Evolutionary conservation across 1,284 basidiomycete species (phyloP).

Genomic region (Sanguinoderma infundibulare): DNA sequence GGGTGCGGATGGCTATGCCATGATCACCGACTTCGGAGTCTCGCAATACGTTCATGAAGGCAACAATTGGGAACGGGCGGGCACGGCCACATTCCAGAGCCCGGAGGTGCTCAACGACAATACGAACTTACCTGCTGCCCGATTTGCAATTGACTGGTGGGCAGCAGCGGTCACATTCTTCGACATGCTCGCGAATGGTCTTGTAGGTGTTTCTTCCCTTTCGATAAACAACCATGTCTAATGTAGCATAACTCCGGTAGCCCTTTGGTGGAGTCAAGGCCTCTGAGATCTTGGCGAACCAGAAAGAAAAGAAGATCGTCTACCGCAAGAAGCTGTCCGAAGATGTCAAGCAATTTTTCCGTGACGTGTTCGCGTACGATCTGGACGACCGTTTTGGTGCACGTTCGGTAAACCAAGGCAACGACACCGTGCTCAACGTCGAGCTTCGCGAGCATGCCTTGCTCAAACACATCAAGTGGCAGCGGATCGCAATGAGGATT

Average conservation of each 20-base stretch:
- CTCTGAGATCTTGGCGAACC: not conserved
- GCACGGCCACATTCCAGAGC: slow-evolving; percentile 67
- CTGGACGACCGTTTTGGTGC: slow-evolving; percentile 46
- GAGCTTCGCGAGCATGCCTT: slow-evolving; percentile 32
- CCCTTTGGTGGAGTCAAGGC: not conserved
- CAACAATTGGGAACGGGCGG: slow-evolving; percentile 51
- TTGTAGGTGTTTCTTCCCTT: slow-evolving; percentile 40
- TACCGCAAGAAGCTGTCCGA: slow-evolving; percentile 33
- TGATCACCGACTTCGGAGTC: slow-evolving; percentile 76
- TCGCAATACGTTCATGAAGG: slow-evolving; percentile 55
- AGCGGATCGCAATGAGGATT: slow-evolving; percentile 12
- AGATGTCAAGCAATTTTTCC: slow-evolving; percentile 46
- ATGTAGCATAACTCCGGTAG: not conserved
- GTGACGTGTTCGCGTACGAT: slow-evolving; percentile 38
- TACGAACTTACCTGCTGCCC: not conserved
- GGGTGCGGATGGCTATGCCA: slow-evolving; percentile 61
- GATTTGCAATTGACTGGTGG: slow-evolving; percentile 56
- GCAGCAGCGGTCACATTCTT: slow-evolving; percentile 75
- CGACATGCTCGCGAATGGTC: slow-evolving; percentile 70
- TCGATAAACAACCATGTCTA: not conserved
- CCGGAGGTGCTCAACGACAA: slow-evolving; percentile 7
- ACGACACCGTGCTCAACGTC: slow-evolving; percentile 16
- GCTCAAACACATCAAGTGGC: slow-evolving; percentile 20
- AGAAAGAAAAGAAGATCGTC: not conserved
- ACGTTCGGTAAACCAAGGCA: slow-evolving; percentile 29